Percentiles rank a stretch among this genome's conserved stretches.
Evolutionary conservation across 257 asterid species (phyloP).

Genomic region (Phtheirospermum japonicum): DNA sequence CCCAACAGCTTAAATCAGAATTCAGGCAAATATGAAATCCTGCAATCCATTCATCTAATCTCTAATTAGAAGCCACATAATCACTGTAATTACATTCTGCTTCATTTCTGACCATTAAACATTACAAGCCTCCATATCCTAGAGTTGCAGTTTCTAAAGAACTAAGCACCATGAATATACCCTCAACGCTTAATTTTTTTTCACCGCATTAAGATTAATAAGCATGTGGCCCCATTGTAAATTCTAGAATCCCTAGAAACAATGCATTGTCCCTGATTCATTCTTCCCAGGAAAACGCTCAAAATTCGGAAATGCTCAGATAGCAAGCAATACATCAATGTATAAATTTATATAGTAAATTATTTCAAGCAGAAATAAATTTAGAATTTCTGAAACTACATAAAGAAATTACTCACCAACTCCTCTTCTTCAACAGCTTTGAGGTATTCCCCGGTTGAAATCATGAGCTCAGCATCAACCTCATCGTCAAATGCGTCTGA

Average conservation of each 20-base stretch:
- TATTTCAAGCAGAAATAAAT: no score
- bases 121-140: neutral
- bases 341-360: no score
- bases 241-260: neutral
- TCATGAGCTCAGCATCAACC: constrained; percentile 58
- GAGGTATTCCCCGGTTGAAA: constrained; percentile 67
- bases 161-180: constrained; percentile 1
- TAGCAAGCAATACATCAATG: neutral
- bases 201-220: neutral
- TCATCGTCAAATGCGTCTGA: constrained; percentile 67
- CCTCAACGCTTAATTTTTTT: neutral
- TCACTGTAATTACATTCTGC: no score
- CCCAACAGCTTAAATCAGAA: no score
- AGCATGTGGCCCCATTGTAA: no score
- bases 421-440: no score
- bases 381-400: no score
- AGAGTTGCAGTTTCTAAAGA: constrained; percentile 6
- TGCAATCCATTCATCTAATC: no score
- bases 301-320: neutral
- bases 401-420: no score
- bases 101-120: no score
- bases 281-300: neutral
- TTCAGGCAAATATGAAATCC: no score
- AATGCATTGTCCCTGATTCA: neutral
- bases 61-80: no score